These are phyloP conservation scores for Lecanicillium sp. DNA, from an alignment of 2,329 filamentous ascomycete genomes.

Conservation along the genomic window DNA sequence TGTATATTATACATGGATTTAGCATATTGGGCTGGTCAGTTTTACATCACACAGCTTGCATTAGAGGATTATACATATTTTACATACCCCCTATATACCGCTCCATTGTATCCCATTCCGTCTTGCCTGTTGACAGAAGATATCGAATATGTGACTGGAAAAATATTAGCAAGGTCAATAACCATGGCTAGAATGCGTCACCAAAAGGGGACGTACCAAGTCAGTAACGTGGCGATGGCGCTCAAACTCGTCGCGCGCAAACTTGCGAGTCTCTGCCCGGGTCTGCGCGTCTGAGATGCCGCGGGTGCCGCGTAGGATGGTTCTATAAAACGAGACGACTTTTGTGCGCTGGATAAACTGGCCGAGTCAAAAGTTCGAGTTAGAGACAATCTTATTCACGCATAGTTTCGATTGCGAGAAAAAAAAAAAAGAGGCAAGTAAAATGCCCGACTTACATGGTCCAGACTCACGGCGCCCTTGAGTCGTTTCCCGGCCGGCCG, in stretches of 20 bases:
- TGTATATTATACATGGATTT: not conserved
- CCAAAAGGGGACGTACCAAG: conserved; percentile 31
- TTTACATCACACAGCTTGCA: no score
- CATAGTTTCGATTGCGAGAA: not conserved
- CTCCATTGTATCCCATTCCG: conserved; percentile 57
- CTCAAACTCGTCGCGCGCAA: conserved; percentile 54
- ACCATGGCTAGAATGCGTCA: not conserved
- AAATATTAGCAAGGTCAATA: not conserved
- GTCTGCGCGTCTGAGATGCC: conserved; percentile 43
- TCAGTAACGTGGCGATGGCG: conserved; percentile 49
- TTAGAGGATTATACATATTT: conserved; percentile 7
- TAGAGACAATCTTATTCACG: not conserved
- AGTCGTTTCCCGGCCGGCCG: conserved; percentile 13
- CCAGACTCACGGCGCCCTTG: conserved; percentile 41
- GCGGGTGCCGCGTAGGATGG: conserved; percentile 46
- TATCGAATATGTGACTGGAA: conserved; percentile 52
- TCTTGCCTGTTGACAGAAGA: conserved; percentile 56
- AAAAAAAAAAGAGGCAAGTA: not conserved
- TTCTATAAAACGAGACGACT: conserved; percentile 50
- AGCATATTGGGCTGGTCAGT: no score
- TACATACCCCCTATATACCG: conserved; percentile 32
- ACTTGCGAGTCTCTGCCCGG: conserved; percentile 47
- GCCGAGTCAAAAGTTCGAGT: no score
- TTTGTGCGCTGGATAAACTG: conserved; percentile 54
- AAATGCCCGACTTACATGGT: conserved; percentile 40